Evolutionary conservation across 2,329 filamentous ascomycete species (phyloP).

Genomic region (Aspergillus transmontanensis): DNA sequence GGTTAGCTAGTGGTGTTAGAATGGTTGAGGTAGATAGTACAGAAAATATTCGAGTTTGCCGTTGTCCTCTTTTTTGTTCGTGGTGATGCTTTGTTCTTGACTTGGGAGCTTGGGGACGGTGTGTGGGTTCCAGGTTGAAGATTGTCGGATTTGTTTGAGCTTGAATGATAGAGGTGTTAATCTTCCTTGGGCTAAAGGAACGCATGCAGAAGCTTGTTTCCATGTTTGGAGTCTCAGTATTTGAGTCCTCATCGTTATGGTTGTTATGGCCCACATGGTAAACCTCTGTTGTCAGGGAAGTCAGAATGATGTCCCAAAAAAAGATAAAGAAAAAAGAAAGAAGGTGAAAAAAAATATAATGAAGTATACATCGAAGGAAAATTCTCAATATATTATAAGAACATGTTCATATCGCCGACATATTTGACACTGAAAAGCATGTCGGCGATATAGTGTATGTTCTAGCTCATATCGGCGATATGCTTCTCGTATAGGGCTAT

Average conservation of each 20-base stretch:
- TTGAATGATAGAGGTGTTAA: neutral
- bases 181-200: neutral
- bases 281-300: neutral
- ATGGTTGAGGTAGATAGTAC: neutral
- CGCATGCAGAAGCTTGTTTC: neutral
- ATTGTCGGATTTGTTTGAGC: neutral
- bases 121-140: neutral
- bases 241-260: neutral
- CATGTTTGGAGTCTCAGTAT: neutral
- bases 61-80: neutral
- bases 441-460: neutral
- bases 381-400: neutral
- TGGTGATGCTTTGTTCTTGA: neutral
- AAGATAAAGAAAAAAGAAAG: neutral
- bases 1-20: neutral
- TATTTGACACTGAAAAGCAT: neutral
- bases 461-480: neutral
- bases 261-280: neutral
- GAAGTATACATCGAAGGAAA: too few species aligned
- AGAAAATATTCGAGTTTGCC: neutral
- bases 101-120: neutral
- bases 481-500: neutral
- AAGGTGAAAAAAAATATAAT: neutral
- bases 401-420: neutral
- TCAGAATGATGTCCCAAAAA: neutral